Evolutionary conservation across 225 moss, liverwort and hornwort genomes (phyloP).

Genomic region (Sphagnum contortum): DNA sequence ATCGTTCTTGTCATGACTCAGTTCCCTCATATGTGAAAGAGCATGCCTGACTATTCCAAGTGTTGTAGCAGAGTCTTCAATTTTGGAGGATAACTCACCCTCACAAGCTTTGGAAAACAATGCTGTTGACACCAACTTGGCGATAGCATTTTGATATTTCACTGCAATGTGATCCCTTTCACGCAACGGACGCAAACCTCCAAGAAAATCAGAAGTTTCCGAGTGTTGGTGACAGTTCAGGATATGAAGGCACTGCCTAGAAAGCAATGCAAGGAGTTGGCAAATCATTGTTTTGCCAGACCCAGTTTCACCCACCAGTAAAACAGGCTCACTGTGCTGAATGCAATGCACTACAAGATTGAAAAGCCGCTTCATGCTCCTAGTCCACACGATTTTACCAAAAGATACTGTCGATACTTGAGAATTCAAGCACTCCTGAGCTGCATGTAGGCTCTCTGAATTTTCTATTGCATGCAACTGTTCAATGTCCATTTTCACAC

Average conservation of each 20-base stretch:
- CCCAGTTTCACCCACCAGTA: slow-evolving; percentile 96
- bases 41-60: slow-evolving; percentile 35
- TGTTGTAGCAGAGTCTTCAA: slow-evolving; percentile 53
- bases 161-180: slow-evolving; percentile 67
- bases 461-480: slow-evolving; percentile 57
- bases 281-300: slow-evolving; percentile 95
- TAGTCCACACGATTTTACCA: slow-evolving; percentile 96
- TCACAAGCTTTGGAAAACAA: slow-evolving; percentile 23
- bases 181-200: slow-evolving; percentile 84
- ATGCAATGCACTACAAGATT: slow-evolving; percentile 81
- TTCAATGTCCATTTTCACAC: slow-evolving; percentile 63
- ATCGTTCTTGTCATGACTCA: slow-evolving; percentile 26
- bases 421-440: slow-evolving; percentile 31
- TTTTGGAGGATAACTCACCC: slow-evolving; percentile 46
- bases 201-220: slow-evolving; percentile 95
- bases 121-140: slow-evolving; percentile 30
- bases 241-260: slow-evolving; percentile 63
- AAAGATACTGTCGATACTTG: slow-evolving; percentile 39
- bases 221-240: slow-evolving; percentile 98
- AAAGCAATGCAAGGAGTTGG: slow-evolving; percentile 67
- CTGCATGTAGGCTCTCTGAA: slow-evolving; percentile 43
- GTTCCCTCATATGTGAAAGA: slow-evolving; percentile 45
- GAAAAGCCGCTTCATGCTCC: slow-evolving; percentile 80
- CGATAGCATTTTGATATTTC: slow-evolving; percentile 47
- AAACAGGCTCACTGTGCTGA: slow-evolving; percentile 67